Conservation (phyloP, 2,329 filamentous ascomycete species). For the Trichoderma gracile region DNA sequence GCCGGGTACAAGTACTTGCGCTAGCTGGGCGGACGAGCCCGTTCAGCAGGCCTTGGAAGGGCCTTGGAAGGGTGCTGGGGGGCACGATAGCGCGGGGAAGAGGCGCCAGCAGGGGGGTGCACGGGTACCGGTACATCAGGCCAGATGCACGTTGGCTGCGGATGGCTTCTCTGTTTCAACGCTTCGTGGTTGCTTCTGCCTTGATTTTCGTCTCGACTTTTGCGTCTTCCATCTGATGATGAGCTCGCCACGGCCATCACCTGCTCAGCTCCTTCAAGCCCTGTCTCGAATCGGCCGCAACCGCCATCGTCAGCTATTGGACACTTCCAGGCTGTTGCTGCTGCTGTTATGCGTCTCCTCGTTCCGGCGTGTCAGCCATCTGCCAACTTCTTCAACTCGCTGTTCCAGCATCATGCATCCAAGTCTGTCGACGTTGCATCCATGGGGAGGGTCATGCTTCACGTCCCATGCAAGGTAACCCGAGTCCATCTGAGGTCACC, state of each 20-base stretch:
- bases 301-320: background rate
- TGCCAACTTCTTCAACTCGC: no score
- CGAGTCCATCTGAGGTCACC: no score
- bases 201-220: background rate
- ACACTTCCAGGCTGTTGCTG: no score
- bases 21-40: background rate
- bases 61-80: no score
- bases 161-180: no score
- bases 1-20: constrained; percentile 16
- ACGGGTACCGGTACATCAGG: constrained; percentile 1
- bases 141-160: no score
- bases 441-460: no score
- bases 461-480: no score
- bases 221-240: background rate
- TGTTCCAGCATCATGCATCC: no score
- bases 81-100: constrained; percentile 8
- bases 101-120: background rate
- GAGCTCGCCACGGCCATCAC: background rate
- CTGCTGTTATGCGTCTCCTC: background rate
- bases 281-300: background rate
- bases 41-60: no score
- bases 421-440: no score
- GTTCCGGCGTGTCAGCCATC: no score
- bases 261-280: background rate
- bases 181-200: background rate